These are phyloP conservation scores for Vitis cinerea DNA, from an alignment of 164 flowering plant species.

Conservation along the genomic window DNA sequence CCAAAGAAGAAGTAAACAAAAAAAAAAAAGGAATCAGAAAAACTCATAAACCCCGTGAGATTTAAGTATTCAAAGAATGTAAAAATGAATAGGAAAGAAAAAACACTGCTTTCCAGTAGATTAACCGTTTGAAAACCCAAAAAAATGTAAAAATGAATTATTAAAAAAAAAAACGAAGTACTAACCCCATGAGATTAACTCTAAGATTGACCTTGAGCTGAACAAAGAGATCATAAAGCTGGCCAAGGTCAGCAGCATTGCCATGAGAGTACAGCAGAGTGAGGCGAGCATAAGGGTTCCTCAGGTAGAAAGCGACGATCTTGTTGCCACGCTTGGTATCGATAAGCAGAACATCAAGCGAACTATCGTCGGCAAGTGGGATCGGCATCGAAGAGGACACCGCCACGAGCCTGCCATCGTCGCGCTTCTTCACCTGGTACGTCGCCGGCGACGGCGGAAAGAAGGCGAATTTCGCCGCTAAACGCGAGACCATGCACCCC, in stretches of 20 bases:
- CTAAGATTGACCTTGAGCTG: constrained; percentile 93
- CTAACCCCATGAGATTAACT: constrained; percentile 91
- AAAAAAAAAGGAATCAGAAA: not conserved
- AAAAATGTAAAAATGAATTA: not conserved
- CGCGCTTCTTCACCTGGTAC: constrained; percentile 54
- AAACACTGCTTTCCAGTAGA: too few relatives aligned
- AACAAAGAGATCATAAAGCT: constrained; percentile 86
- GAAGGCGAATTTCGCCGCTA: constrained; percentile 87
- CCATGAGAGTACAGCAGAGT: constrained; percentile 95
- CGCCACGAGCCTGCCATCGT: constrained; percentile 51
- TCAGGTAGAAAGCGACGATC: constrained; percentile 79
- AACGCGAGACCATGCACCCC: constrained; percentile 70
- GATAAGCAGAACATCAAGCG: constrained; percentile 63
- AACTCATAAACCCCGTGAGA: not conserved
- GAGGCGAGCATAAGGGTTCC: constrained; percentile 79
- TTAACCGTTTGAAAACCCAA: too few relatives aligned
- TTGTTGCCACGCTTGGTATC: constrained; percentile 79
- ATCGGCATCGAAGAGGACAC: constrained; percentile 43
- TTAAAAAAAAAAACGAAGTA: not conserved
- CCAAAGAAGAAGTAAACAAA: not conserved
- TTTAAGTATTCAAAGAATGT: not conserved
- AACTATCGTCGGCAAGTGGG: constrained; percentile 47
- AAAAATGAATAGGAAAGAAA: not conserved
- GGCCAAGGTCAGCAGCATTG: constrained; percentile 96
- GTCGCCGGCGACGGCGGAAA: constrained; percentile 90